These are phyloP conservation scores for Colletotrichum eleusines DNA, from an alignment of 2,329 filamentous ascomycete genomes.

Conservation along the genomic window DNA sequence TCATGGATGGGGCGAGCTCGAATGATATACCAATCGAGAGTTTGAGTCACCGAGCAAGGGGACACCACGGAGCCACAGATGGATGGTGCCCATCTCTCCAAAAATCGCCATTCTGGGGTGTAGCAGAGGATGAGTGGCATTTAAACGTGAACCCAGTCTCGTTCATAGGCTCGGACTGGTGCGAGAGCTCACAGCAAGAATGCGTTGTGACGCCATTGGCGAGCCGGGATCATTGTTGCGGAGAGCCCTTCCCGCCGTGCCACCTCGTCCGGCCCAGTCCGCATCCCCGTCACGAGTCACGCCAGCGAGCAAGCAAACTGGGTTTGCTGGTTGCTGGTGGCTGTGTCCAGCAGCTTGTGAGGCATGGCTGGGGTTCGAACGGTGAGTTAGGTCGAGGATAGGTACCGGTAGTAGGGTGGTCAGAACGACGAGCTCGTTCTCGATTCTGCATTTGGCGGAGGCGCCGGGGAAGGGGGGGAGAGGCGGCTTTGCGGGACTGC, in stretches of 20 bases:
- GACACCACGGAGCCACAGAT: slow-evolving; percentile 45
- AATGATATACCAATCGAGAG: slow-evolving; percentile 38
- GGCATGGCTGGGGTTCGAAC: slow-evolving; percentile 12
- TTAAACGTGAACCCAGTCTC: slow-evolving; percentile 39
- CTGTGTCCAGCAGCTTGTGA: slow-evolving; percentile 29
- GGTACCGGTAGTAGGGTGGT: slow-evolving; percentile 2
- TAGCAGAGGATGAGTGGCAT: slow-evolving; percentile 35
- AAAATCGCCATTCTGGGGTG: slow-evolving; percentile 42
- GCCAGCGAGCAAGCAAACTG: slow-evolving; percentile 4
- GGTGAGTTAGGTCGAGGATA: slow-evolving; percentile 13
- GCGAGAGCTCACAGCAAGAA: slow-evolving; percentile 30
- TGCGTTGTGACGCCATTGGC: slow-evolving; percentile 44
- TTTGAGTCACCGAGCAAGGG: slow-evolving; percentile 44
- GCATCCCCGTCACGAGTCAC: slow-evolving; percentile 37
- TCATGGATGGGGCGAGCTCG: slow-evolving; percentile 34
- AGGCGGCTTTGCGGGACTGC: slow-evolving; percentile 18
- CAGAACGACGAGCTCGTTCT: slow-evolving; percentile 8
- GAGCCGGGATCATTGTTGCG: slow-evolving; percentile 25
- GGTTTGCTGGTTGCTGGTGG: slow-evolving; percentile 32
- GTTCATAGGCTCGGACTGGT: slow-evolving; percentile 34
- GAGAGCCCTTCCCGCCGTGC: slow-evolving; percentile 28
- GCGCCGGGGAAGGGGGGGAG: slow-evolving; percentile 4
- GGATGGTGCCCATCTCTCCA: slow-evolving; percentile 47
- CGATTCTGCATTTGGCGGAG: slow-evolving; percentile 24
- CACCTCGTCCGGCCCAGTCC: slow-evolving; percentile 17